Evolutionary conservation across 805 yeast genomes (phyloP).

Genomic region (Candida ulmi): DNA sequence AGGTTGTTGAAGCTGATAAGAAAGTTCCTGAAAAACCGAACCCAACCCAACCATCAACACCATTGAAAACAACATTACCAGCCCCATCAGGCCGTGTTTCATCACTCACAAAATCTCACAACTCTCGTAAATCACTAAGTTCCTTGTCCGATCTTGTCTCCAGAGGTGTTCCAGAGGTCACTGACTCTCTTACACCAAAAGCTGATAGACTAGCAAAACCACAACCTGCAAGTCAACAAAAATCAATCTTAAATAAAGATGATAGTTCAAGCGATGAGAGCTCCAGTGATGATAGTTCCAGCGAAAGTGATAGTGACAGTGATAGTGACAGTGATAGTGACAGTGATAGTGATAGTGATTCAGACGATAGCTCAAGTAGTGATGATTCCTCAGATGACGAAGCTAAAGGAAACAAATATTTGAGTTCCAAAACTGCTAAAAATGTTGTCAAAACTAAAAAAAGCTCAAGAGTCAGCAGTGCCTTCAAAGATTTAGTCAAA

Average conservation of each 20-base stretch:
- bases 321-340: too few species aligned
- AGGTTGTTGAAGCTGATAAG: background rate
- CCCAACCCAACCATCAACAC: constrained; percentile 15
- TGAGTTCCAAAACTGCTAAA: constrained; percentile 41
- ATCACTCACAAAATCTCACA: constrained; percentile 9
- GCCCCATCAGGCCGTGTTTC: constrained; percentile 12
- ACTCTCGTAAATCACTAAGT: constrained; percentile 36
- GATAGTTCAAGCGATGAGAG: background rate
- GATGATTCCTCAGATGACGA: constrained; percentile 25
- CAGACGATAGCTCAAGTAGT: constrained; percentile 11
- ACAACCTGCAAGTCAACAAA: background rate
- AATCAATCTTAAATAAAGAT: constrained; percentile 12
- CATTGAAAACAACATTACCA: constrained; percentile 8
- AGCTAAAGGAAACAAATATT: constrained; percentile 27
- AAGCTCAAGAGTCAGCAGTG: constrained; percentile 30
- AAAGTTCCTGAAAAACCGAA: background rate
- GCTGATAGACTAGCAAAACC: constrained; percentile 8
- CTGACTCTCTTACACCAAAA: constrained; percentile 33
- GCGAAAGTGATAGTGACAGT: constrained; percentile 18
- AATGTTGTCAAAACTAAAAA: constrained; percentile 31
- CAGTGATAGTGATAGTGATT: constrained; percentile 6
- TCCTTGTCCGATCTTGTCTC: constrained; percentile 54
- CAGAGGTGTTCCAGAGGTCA: constrained; percentile 67
- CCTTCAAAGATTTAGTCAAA: constrained; percentile 42
- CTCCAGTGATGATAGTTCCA: constrained; percentile 9